phyloP scores from a whole-genome alignment of 192 early-diverging fungal species.

The Backusella parvicylindrica region DNA sequence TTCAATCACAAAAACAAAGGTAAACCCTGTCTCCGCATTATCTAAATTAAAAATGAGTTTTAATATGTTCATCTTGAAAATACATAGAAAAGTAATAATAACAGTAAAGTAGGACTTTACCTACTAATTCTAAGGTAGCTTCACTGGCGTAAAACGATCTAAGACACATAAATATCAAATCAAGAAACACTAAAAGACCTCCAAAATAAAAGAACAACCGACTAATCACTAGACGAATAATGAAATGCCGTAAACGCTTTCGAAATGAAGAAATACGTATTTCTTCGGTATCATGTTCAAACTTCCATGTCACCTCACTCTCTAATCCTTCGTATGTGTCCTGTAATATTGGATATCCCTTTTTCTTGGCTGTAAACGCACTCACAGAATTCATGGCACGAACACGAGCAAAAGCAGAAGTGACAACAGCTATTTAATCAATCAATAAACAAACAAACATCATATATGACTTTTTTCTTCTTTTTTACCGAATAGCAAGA shows the following conservation, averaged over 20 bases:
- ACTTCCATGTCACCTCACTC: slow-evolving; percentile 14
- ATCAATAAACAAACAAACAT: not conserved
- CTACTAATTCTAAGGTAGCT: slow-evolving; percentile 19
- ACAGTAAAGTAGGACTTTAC: slow-evolving; percentile 17
- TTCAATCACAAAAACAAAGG: slow-evolving; percentile 44
- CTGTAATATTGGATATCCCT: slow-evolving; percentile 3
- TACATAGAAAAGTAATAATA: not conserved
- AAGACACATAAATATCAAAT: slow-evolving; percentile 44
- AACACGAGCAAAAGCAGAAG: slow-evolving; percentile 50
- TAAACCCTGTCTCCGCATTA: slow-evolving; percentile 42
- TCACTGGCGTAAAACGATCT: slow-evolving; percentile 29
- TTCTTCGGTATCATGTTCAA: slow-evolving; percentile 2
- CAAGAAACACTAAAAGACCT: slow-evolving; percentile 32
- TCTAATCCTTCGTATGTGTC: not conserved
- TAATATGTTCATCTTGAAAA: not conserved
- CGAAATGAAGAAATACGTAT: not conserved
- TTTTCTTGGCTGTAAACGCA: slow-evolving; percentile 44
- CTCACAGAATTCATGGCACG: slow-evolving; percentile 41
- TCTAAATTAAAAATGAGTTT: slow-evolving; percentile 21
- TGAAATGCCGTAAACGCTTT: not conserved
- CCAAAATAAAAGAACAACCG: slow-evolving; percentile 24
- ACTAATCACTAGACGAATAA: slow-evolving; percentile 16
- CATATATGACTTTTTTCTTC: not conserved
- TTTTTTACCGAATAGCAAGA: slow-evolving; percentile 36
- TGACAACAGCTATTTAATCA: slow-evolving; percentile 45